Percentiles rank a stretch among this genome's conserved stretches.
phyloP scores from a whole-genome alignment of 768 basidiomycete species.

The Auricularia auricula-judae region DNA sequence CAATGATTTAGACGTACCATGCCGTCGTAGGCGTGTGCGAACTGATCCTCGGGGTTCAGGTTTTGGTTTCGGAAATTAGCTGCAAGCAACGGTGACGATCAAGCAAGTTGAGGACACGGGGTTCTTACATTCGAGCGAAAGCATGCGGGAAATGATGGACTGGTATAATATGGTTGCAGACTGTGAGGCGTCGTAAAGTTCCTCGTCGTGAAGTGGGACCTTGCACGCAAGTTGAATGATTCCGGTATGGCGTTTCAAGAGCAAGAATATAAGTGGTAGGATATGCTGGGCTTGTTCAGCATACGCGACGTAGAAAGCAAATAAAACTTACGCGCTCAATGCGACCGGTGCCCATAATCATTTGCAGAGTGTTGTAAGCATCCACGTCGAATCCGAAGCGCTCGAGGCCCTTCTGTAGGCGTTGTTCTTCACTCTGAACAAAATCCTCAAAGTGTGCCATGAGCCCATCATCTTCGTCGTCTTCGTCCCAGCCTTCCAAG shows the following conservation, averaged over 20 bases:
- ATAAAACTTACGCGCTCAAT: conserved; percentile 21
- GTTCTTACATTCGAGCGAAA: neutral
- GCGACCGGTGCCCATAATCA: conserved; percentile 22
- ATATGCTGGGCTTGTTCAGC: conserved; percentile 16
- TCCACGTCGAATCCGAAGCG: conserved; percentile 22
- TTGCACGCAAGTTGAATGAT: conserved; percentile 12
- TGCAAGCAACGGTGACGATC: neutral
- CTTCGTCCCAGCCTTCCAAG: conserved; percentile 3
- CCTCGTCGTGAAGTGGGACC: neutral
- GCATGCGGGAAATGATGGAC: neutral
- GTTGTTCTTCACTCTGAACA: conserved; percentile 15
- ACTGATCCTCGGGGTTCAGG: neutral
- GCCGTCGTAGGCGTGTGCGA: neutral
- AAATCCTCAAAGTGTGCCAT: conserved; percentile 17
- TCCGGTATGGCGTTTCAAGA: conserved; percentile 23
- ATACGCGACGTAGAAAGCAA: neutral
- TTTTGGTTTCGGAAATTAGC: neutral
- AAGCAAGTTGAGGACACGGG: neutral
- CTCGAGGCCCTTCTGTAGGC: conserved; percentile 18
- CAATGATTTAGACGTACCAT: neutral
- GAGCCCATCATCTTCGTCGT: conserved; percentile 13
- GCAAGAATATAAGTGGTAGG: conserved; percentile 25
- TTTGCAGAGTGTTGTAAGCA: conserved; percentile 17
- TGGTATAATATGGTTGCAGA: neutral
- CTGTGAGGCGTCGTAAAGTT: neutral